phyloP scores from a whole-genome alignment of 176 grass and related monocot species.

The Carex littledalei region DNA sequence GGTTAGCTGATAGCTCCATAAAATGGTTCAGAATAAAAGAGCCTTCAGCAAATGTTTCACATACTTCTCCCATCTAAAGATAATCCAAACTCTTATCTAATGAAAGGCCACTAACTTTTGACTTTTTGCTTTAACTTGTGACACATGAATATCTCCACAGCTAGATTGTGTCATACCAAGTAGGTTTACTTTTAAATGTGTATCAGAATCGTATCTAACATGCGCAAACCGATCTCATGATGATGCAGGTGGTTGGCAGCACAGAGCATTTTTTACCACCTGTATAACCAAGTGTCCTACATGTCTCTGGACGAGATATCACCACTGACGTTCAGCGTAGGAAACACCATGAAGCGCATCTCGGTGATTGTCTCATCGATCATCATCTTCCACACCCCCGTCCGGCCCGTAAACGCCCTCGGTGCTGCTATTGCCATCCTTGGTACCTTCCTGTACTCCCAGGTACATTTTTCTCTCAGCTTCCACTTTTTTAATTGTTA shows the following conservation, averaged over 20 bases:
- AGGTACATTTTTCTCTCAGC: conserved; percentile 43
- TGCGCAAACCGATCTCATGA: neutral
- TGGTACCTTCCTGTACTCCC: conserved; percentile 91
- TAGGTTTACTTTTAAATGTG: neutral
- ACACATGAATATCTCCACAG: neutral
- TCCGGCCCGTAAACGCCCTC: conserved; percentile 77
- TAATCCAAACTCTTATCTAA: neutral
- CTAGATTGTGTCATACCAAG: neutral
- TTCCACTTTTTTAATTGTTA: neutral
- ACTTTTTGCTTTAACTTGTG: neutral
- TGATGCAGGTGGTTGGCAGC: conserved; percentile 74
- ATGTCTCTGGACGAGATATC: conserved; percentile 90
- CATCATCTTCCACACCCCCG: conserved; percentile 84
- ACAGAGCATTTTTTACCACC: conserved; percentile 90
- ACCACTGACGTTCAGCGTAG: conserved; percentile 85
- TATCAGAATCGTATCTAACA: neutral
- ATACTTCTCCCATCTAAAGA: neutral
- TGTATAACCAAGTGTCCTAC: conserved; percentile 96
- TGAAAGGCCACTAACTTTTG: neutral
- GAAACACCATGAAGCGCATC: conserved; percentile 97
- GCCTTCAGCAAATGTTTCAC: neutral
- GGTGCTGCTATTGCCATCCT: conserved; percentile 89
- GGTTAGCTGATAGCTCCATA: neutral
- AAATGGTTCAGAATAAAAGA: neutral
- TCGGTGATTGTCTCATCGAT: conserved; percentile 93